These are phyloP conservation scores for Colletotrichum lupini DNA, from an alignment of 2,329 filamentous ascomycete species.

Conservation along the genomic window DNA sequence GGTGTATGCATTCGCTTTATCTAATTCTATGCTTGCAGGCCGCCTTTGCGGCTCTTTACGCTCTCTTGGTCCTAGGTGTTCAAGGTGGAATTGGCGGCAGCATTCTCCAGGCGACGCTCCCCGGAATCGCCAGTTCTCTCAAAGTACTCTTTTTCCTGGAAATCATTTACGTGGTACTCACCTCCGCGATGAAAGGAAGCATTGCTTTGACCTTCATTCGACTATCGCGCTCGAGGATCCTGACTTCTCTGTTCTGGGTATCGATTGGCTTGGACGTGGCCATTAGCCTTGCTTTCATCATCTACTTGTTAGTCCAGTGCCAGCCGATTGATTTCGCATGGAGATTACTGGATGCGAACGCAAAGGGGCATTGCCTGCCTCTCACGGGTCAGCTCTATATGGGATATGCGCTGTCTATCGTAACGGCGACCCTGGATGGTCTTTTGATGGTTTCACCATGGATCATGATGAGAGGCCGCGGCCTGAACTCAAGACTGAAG, in stretches of 20 bases:
- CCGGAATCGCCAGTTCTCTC: background rate
- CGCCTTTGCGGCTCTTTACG: slow-evolving; percentile 22
- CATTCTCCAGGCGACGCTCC: background rate
- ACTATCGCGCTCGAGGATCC: slow-evolving; percentile 19
- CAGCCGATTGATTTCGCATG: slow-evolving; percentile 23
- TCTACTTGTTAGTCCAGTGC: slow-evolving; percentile 26
- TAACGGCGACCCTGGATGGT: slow-evolving; percentile 12
- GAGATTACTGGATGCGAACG: slow-evolving; percentile 10
- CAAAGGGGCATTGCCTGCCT: slow-evolving; percentile 16
- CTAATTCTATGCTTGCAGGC: background rate
- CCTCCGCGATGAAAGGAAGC: slow-evolving; percentile 30
- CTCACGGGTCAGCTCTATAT: slow-evolving; percentile 20
- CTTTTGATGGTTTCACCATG: slow-evolving; percentile 19
- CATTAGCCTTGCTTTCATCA: slow-evolving; percentile 24
- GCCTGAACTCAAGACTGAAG: slow-evolving; percentile 15
- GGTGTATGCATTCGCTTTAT: background rate
- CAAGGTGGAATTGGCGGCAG: slow-evolving; percentile 19
- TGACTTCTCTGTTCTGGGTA: slow-evolving; percentile 13
- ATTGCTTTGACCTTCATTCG: slow-evolving; percentile 28
- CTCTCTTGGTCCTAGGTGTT: slow-evolving; percentile 5
- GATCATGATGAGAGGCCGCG: slow-evolving; percentile 25
- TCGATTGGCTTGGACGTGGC: slow-evolving; percentile 19
- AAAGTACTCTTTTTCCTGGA: slow-evolving; percentile 25
- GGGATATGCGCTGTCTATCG: slow-evolving; percentile 26
- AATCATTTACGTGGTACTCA: slow-evolving; percentile 29